Base-by-base conservation (phyloP, 306 rosid genomes). In the Castanea crenata region DNA sequence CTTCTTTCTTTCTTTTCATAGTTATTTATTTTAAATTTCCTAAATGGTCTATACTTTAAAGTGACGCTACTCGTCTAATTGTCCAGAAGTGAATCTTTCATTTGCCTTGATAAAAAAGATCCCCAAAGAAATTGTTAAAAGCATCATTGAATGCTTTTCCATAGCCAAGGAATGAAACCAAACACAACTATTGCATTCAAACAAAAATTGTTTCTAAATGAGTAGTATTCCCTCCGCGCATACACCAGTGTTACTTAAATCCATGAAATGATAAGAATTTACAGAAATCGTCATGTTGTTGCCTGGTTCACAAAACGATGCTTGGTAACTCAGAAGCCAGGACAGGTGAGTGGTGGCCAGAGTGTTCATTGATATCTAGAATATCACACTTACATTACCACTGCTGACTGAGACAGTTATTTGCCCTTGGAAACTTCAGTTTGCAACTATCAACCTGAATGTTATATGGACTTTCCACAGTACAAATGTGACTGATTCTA, bases 331-430 rank as follows among this genome's bases (percentile, higher is more conserved):
- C 21, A 49, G 29, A 74, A 23, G 74, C 77, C 76, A 51, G 74
- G 71, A 78, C 56, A 68, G 67, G 77, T 25, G 27, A 25, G 27
- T 25, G 27, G 27, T 63, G 64, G 18, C 73, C 78, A 64, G 5
- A 61, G 70, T 20, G 1, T 44, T 21, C 23, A 27, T 4, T 35
- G 62, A 74, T 56, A 64, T 46, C 31, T 44, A 41, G 29, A 29
- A 63, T 18, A 38, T 86, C 83, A 91, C 67, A 87, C 15, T 19
- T 91, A 85, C 91, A 63, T 91, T 89, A n/a, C 89, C 88, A 77
- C 6, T 4, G 35, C 16, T 75, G 62, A 76, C 80, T 49, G 92
- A 73, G 77, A 73, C 56, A 63, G 88, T 71, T 73, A 83, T 56
- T 74, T 85, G 88, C 76, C 83, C 89, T n/a, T 82, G 87, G 25